Evolutionary conservation across 75 land plant species (phyloP).

Genomic region (Cryptomeria japonica): DNA sequence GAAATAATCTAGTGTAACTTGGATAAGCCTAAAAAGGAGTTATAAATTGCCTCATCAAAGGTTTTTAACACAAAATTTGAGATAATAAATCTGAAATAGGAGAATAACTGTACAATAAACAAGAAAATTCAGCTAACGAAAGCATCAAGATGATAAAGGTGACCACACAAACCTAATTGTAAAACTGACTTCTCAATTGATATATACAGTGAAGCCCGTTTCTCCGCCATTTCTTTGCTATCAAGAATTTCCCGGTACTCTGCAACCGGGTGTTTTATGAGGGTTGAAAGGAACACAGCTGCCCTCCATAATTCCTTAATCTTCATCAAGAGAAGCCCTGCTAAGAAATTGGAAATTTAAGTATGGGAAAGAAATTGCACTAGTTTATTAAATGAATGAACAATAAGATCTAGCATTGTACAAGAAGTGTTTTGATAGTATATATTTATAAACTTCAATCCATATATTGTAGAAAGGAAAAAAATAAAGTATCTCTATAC

Average conservation of each 20-base stretch:
- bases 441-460: neutral
- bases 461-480: neutral
- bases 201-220: neutral
- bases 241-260: neutral
- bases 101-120: neutral
- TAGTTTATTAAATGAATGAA: neutral
- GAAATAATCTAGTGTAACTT: neutral
- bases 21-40: neutral
- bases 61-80: neutral
- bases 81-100: neutral
- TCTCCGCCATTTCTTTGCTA: neutral
- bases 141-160: neutral
- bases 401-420: neutral
- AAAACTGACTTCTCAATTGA: slow-evolving; percentile 5
- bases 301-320: slow-evolving; percentile 10
- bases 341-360: neutral
- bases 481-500: neutral
- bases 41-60: neutral
- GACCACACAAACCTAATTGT: slow-evolving; percentile 8
- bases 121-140: neutral
- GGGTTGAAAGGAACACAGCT: slow-evolving; percentile 4
- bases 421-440: neutral
- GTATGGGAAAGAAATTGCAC: neutral
- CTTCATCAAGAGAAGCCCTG: slow-evolving; percentile 10
- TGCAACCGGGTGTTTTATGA: neutral